Base-by-base conservation (phyloP, 345 rosid genomes). In the Gossypium australe region DNA sequence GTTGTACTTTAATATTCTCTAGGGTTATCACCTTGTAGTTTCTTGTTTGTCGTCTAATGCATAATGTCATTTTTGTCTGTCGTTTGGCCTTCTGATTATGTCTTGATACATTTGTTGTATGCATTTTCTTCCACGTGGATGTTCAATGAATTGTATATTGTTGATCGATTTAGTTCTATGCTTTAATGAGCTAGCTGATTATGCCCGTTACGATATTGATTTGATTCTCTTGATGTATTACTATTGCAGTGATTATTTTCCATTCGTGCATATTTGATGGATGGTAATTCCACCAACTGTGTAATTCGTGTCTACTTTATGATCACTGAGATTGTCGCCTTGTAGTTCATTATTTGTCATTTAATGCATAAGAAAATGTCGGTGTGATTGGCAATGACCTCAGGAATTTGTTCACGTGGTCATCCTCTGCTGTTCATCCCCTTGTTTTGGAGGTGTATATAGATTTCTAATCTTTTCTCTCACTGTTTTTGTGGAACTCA, bases 201-300 rank as follows among this genome's bases (percentile, higher is more conserved):
- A 7, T 11, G 9, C 20, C 22, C 17, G 1, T 34, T 29, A 29
- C 1, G 41, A 43, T 13, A 71, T 44, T 53, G 3, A 48, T 68
- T 57, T 18, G 17, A 14, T 48, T 49, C 12, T 48, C 38, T 24
- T 68, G 41, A 9, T 25, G 13, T 49, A 67, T n/a, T 24, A 48
- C 41, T 22, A 14, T 53, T 67, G 57, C n/a, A 3, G 13, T 73
- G 60, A 77, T 78, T 16, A 12, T 11, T 52, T 60, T 67, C 65
- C 52, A 60, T 67, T 55, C 57, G 66, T 65, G 44, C 52, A 47
- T 49, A 60, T 29, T 75, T 72, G 58, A 29, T 51, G 59, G 62
- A 22, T 27, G 11, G 24, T 70, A n/a, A 10, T 56, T 67, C 72
- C 11, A 9, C 13, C 7, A 45, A 45, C 22, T 13, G 22, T 45